Base-by-base conservation (phyloP, 768 basidiomycete genomes). In the Pleurotus sapidus region DNA sequence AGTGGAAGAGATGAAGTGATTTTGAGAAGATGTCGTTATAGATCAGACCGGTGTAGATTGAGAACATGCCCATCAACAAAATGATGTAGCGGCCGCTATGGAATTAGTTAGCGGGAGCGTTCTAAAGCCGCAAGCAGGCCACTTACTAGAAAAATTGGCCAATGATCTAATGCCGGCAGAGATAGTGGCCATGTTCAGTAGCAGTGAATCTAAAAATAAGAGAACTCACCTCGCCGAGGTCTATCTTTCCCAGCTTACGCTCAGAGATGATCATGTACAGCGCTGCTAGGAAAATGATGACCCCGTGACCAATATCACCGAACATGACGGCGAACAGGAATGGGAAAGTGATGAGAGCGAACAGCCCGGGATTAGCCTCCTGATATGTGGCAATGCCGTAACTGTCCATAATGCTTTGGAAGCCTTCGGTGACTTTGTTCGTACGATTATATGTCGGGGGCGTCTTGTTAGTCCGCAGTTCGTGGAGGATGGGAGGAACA, bases 291-390 rank as follows among this genome's bases (percentile, higher is more conserved):
- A 90, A 80, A 64, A 92, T 89, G 66, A 98, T 86, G 59, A 84
- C 76, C 27, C 94, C 97, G 73, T 99, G 97, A 3, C 97, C 97
- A 67, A 98, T 91, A 72, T 99, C 97, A 65, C 97, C 97, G 68
- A 99, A 99, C 97, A 99, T 99, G 75, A 99, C 93, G 4, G 94
- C 96, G 65, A 98, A 99, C 63, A 99, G 74, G 85, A 99, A 98
- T 0, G 97, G 97, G 85, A 97, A 97, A 1, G 95, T 97, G 63
- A 90, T 77, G 63, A 92, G 77, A 0, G 93, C 93, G 71, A 96
- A 96, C 25, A 98, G 74, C 55, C 95, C 97, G 17, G 97, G 96
- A 69, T 98, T 98, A 69, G 95, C 87, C 72, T 99, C 97, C 69
- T 98, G 92, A 69, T 99, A 98, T 1, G 84, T 87, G 12, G 94